Evolutionary conservation across 2,329 filamentous ascomycete species (phyloP), one percentile per base, ranked within the genome.

Genomic region (Leptographium radiaticola): DNA sequence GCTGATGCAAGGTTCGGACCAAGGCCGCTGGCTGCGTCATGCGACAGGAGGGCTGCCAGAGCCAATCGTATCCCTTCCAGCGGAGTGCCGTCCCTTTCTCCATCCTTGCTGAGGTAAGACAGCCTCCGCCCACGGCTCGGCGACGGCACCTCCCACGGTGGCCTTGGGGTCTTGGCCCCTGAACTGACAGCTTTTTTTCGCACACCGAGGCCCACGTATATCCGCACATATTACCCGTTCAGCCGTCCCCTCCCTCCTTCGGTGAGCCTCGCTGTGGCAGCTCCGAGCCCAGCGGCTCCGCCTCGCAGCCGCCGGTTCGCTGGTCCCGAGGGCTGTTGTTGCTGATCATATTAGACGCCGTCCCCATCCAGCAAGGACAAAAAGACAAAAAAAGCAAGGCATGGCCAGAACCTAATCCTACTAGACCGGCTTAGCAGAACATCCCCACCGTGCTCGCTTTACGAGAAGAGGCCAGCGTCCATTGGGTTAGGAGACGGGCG

Each of bases 401-500:
- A 25, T 25, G 5, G 25, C 25, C 25, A 5, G 25, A 25, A 5
- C 25, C 25, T 25, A 25, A 25, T 25, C 2, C 25, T 25, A 3
- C 3, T 25, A 25, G 25, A 25, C 25, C 5, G 5, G 43, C 30
- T 20, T 31, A 45, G 25, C 20, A 45, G 20, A 44, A 31, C 39
- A 10, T 45, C 43, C 25, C 43, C 43, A 45, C 43, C 39, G 12
- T 20, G 30, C 25, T n/a, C 43, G 43, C 43, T 45, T 43, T 25
- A 45, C 25, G 43, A 53, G 34, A 43, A 43, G 34, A 34, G 43
- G 43, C 53, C 51, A 57, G 56, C 36, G 56, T 57, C 56, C 52
- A 57, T 57, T 53, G 47, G 49, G 52, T 55, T 53, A 55, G 55
- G 42, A 2, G 45, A 52, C 54, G 52, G 56, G 56, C 56, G 49